Evolutionary conservation across 768 basidiomycete species (phyloP).

Genomic region (Suillus bovinus): DNA sequence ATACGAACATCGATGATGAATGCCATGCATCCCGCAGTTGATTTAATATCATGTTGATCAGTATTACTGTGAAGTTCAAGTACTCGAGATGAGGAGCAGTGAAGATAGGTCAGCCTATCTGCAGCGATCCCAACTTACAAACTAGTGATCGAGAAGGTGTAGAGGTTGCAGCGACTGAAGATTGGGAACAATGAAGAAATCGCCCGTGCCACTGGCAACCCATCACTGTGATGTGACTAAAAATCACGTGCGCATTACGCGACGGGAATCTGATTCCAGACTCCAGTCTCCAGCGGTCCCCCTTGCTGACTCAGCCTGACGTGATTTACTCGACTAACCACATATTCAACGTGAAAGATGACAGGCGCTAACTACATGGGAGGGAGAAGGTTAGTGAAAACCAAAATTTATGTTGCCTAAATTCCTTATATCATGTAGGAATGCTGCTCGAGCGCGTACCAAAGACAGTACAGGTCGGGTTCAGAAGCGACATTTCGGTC

Average conservation of each 20-base stretch:
- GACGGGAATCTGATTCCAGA: background rate
- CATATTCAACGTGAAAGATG: constrained; percentile 36
- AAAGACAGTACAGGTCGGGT: constrained; percentile 55
- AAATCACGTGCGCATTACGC: background rate
- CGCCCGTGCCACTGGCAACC: background rate
- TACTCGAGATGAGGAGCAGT: background rate
- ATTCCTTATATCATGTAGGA: constrained; percentile 41
- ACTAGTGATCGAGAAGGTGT: background rate
- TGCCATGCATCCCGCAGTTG: background rate
- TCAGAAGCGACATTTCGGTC: constrained; percentile 63
- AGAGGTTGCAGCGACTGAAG: background rate
- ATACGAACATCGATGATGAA: background rate
- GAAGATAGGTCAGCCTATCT: background rate
- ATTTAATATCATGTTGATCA: background rate
- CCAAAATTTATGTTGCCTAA: background rate
- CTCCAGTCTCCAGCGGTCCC: no score
- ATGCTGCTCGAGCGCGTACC: constrained; percentile 54
- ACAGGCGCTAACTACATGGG: constrained; percentile 78
- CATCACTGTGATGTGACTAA: background rate
- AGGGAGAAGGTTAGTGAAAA: constrained; percentile 55
- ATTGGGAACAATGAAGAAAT: background rate
- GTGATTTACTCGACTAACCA: no score
- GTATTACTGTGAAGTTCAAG: background rate
- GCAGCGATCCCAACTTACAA: background rate
- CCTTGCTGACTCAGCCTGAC: no score